A percentile compares a stretch with the other conserved stretches of the same genome.
Conservation (phyloP, 1,284 basidiomycete species). For the Ustilago bromivora region DNA sequence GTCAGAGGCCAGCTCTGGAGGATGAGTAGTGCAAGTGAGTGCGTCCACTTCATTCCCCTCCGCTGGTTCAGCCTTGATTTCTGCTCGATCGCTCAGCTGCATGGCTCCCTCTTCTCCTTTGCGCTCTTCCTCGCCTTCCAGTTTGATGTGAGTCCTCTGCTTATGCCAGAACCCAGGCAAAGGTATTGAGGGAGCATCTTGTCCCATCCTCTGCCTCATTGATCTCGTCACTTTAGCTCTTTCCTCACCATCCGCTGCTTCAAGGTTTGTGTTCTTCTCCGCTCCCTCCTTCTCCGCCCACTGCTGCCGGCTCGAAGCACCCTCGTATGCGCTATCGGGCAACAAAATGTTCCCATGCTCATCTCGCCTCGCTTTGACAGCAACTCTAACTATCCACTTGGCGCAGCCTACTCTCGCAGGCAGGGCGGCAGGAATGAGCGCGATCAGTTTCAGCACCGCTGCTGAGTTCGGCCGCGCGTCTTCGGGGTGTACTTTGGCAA, state of each 20-base stretch:
- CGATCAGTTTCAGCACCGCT: conserved; percentile 30
- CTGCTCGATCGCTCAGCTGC: not conserved
- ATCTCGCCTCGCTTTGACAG: conserved; percentile 30
- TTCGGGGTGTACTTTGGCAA: conserved; percentile 27
- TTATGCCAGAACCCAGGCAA: conserved; percentile 34
- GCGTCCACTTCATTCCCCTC: conserved; percentile 7
- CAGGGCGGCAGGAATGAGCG: conserved; percentile 31
- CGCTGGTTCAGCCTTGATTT: not conserved
- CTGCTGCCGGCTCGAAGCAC: not conserved
- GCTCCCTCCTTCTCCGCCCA: not conserved
- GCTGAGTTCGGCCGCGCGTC: conserved; percentile 21
- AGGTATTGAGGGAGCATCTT: conserved; percentile 27
- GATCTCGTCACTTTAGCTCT: conserved; percentile 31
- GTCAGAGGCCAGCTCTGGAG: not conserved
- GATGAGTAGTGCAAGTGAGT: not conserved
- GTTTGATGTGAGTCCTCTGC: not conserved
- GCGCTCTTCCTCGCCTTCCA: not conserved
- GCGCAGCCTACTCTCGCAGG: conserved; percentile 13
- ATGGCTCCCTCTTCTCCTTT: not conserved
- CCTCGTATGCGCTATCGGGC: conserved; percentile 15
- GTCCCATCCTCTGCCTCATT: conserved; percentile 17
- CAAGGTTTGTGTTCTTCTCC: not conserved
- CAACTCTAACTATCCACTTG: conserved; percentile 22
- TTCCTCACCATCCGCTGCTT: not conserved
- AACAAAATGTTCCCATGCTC: conserved; percentile 35